These are phyloP conservation scores for Strigomonas galati DNA, from an alignment of 208 protist species.

Conservation along the genomic window DNA sequence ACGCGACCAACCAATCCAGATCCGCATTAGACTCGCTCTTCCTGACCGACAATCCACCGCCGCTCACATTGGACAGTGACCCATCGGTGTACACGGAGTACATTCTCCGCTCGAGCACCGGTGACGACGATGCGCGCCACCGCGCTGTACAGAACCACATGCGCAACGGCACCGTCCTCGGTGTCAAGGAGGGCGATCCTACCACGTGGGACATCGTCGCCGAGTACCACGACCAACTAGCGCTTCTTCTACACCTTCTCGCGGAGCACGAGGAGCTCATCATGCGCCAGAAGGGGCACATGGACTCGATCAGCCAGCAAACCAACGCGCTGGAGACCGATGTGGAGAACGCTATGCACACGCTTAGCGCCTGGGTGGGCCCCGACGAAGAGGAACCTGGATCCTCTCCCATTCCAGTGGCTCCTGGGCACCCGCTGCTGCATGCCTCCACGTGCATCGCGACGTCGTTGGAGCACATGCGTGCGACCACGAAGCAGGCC, in stretches of 20 bases:
- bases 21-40: neutral
- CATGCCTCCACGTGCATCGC: neutral
- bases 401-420: neutral
- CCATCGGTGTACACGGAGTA: constrained; percentile 43
- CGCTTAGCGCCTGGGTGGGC: constrained; percentile 10
- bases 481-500: too few species aligned
- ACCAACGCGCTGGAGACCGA: constrained; percentile 11
- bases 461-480: neutral
- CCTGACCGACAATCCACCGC: constrained; percentile 6
- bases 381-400: constrained; percentile 14
- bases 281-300: constrained; percentile 12
- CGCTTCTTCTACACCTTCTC: constrained; percentile 18
- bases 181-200: constrained; percentile 5
- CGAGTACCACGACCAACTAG: constrained; percentile 38
- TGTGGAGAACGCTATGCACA: constrained; percentile 3
- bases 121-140: constrained; percentile 20
- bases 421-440: neutral
- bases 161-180: constrained; percentile 18
- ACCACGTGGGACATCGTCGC: constrained; percentile 50
- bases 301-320: constrained; percentile 5
- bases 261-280: constrained; percentile 16
- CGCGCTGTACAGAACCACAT: constrained; percentile 41
- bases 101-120: constrained; percentile 27
- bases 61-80: constrained; percentile 27
- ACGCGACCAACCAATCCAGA: neutral